Conservation (phyloP, 495 filamentous ascomycete species). For the Neurospora pannonica region DNA sequence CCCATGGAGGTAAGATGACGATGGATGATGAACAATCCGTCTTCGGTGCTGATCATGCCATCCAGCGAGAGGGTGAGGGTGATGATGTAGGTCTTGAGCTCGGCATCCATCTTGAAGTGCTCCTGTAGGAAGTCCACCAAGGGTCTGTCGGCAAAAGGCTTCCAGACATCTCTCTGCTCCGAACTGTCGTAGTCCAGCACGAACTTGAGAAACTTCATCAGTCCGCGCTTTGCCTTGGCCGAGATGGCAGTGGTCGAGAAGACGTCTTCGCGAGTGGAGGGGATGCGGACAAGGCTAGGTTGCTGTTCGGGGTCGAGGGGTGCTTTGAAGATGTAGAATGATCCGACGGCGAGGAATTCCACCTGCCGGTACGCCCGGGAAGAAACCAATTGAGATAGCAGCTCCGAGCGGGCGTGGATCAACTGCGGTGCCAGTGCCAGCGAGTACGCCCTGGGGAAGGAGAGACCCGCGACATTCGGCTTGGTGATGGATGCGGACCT, state of each 20-base stretch:
- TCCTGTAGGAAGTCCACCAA: slow-evolving; percentile 56
- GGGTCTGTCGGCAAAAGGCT: slow-evolving; percentile 29
- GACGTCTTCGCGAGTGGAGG: slow-evolving; percentile 79
- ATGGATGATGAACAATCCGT: slow-evolving; percentile 61
- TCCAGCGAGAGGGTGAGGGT: slow-evolving; percentile 70
- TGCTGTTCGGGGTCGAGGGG: slow-evolving; percentile 11
- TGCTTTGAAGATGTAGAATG: slow-evolving; percentile 70
- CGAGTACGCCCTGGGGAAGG: slow-evolving; percentile 68
- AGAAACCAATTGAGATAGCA: slow-evolving; percentile 70
- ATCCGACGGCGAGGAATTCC: slow-evolving; percentile 89
- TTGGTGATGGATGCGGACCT: slow-evolving; percentile 15
- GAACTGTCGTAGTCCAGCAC: slow-evolving; percentile 51
- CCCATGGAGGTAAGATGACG: slow-evolving; percentile 82
- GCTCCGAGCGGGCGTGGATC: slow-evolving; percentile 70
- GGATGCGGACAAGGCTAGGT: slow-evolving; percentile 50
- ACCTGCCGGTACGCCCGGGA: slow-evolving; percentile 81
- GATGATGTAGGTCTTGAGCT: slow-evolving; percentile 61
- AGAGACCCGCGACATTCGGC: slow-evolving; percentile 33
- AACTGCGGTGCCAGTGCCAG: slow-evolving; percentile 78
- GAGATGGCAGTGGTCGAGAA: slow-evolving; percentile 65
- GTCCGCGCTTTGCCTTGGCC: slow-evolving; percentile 61
- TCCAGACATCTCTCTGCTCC: slow-evolving; percentile 35
- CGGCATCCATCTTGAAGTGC: slow-evolving; percentile 62
- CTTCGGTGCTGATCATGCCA: slow-evolving; percentile 42
- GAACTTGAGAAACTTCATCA: slow-evolving; percentile 87